Conservation (phyloP, 164 flowering plant species). For the Magnolia kwangsiensis region DNA sequence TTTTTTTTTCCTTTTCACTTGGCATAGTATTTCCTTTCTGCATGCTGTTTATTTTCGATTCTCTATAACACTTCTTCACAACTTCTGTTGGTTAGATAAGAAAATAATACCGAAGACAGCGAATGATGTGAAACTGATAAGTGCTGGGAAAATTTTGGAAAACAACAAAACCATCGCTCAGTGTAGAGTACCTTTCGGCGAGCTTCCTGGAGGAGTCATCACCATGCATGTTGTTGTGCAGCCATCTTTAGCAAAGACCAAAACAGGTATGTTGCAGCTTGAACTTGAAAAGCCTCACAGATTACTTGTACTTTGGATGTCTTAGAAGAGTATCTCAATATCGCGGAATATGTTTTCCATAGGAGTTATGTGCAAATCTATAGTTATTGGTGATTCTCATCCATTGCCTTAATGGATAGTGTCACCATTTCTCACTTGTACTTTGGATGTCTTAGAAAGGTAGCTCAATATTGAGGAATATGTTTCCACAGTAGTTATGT, state of each 20-base stretch:
- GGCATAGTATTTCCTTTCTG: background rate
- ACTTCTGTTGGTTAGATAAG: conserved; percentile 26
- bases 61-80: conserved; percentile 1
- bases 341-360: no score
- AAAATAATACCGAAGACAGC: conserved; percentile 36
- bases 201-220: conserved; percentile 36
- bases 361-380: no score
- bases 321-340: no score
- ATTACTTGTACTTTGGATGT: no score
- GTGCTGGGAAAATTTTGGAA: conserved; percentile 45
- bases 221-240: conserved; percentile 57
- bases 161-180: conserved; percentile 44
- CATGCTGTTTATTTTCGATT: background rate
- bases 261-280: conserved; percentile 26
- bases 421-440: no score
- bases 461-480: background rate
- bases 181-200: conserved; percentile 39
- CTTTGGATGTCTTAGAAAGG: no score
- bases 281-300: background rate
- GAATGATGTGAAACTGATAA: conserved; percentile 41
- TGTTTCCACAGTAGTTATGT: background rate
- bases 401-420: no score
- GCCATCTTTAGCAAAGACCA: conserved; percentile 34
- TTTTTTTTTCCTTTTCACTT: background rate
- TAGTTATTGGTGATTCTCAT: no score